Conservation (phyloP, 2,329 filamentous ascomycete species). For the Westerdykella sp. region DNA sequence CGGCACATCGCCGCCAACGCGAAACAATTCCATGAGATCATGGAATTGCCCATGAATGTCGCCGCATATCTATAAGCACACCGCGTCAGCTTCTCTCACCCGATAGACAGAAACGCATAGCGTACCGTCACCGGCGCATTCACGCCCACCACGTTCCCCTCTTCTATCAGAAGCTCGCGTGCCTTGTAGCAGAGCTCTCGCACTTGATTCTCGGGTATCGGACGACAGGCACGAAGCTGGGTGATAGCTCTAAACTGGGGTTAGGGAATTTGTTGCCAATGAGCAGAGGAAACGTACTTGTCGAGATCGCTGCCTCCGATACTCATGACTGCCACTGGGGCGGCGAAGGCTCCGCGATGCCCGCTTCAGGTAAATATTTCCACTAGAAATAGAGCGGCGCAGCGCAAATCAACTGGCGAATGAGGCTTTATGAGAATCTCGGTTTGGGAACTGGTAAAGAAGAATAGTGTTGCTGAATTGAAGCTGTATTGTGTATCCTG, state of each 20-base stretch:
- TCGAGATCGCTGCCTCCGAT: conserved; percentile 83
- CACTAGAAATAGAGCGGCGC: too few species aligned
- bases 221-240: conserved; percentile 89
- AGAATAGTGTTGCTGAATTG: too few species aligned
- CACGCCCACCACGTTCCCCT: conserved; percentile 94
- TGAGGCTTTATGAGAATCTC: too few species aligned
- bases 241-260: conserved; percentile 68
- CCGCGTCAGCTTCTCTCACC: conserved; percentile 3
- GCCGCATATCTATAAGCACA: conserved; percentile 53
- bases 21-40: conserved; percentile 93
- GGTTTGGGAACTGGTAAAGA: too few species aligned
- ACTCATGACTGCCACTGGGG: conserved; percentile 23
- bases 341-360: too few species aligned
- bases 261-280: neutral
- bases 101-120: conserved; percentile 13
- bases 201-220: conserved; percentile 91
- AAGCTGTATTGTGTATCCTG: too few species aligned
- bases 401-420: too few species aligned
- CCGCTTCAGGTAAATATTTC: too few species aligned
- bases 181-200: conserved; percentile 97
- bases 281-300: conserved; percentile 52
- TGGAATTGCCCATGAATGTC: conserved; percentile 97
- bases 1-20: conserved; percentile 86
- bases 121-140: conserved; percentile 84
- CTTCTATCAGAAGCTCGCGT: conserved; percentile 90